A percentile compares a stretch with the other conserved stretches of the same genome.
phyloP scores from a whole-genome alignment of 331 rosid species.

The Phaseolus coccineus region DNA sequence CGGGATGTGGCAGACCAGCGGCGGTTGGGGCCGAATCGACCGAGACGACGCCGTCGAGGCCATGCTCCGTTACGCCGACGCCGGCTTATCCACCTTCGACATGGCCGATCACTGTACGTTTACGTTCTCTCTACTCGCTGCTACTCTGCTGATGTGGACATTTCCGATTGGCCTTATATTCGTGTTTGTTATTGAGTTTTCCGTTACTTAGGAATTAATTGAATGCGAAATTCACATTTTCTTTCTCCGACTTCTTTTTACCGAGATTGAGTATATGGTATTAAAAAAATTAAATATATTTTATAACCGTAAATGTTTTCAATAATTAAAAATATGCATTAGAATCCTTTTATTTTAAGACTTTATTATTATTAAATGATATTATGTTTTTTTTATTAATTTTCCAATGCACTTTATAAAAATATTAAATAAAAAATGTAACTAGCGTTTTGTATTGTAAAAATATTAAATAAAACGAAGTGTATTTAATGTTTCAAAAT shows the following conservation, averaged over 20 bases:
- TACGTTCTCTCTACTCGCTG: not conserved
- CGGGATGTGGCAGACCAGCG: slow-evolving; percentile 95
- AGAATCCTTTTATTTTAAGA: not conserved
- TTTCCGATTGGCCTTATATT: not conserved
- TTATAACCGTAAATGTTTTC: not conserved
- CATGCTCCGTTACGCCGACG: slow-evolving; percentile 87
- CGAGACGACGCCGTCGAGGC: slow-evolving; percentile 84
- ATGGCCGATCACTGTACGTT: slow-evolving; percentile 92
- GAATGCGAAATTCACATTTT: not conserved
- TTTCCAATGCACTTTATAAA: not conserved
- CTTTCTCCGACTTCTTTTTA: not conserved
- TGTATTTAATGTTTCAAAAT: not conserved
- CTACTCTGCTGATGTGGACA: slow-evolving; percentile 34
- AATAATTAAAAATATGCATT: not conserved
- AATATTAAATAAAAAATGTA: not conserved
- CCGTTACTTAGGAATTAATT: too few species aligned
- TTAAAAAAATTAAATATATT: not conserved
- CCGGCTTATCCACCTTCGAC: slow-evolving; percentile 90
- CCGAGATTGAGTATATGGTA: not conserved
- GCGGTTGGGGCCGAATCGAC: slow-evolving; percentile 89
- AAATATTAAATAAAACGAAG: not conserved
- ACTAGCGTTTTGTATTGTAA: too few species aligned
- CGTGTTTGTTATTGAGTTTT: too few species aligned
- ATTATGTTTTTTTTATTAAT: not conserved
- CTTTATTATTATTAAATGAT: not conserved